Percentiles rank a stretch among this genome's conserved stretches.
Evolutionary conservation across 2,329 filamentous ascomycete species (phyloP).

Genomic region (Tolypocladium cylindrosporum): DNA sequence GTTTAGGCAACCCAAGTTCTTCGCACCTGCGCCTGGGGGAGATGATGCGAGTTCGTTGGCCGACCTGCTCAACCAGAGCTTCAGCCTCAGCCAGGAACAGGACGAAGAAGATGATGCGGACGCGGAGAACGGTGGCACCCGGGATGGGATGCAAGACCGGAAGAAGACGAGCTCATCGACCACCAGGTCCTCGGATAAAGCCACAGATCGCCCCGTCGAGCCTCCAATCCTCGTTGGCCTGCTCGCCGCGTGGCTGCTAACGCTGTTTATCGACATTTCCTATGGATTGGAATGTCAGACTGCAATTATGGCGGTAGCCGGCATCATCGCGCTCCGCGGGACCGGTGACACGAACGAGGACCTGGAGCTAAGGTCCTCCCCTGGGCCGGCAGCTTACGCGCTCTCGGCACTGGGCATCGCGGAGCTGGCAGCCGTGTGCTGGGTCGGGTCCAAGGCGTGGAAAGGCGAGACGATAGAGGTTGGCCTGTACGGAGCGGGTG

Average conservation of each 20-base stretch:
- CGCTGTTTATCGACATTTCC: constrained; percentile 9
- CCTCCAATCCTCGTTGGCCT: constrained; percentile 11
- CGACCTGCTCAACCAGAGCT: constrained; percentile 33
- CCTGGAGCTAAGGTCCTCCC: constrained; percentile 5
- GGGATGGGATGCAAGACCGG: background rate
- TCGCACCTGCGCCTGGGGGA: constrained; percentile 39
- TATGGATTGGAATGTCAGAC: constrained; percentile 17
- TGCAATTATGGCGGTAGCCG: constrained; percentile 14
- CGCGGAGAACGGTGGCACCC: background rate
- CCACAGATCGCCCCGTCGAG: constrained; percentile 1
- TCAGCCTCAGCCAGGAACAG: constrained; percentile 26
- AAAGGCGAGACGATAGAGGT: constrained; percentile 10
- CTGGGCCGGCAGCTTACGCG: constrained; percentile 11
- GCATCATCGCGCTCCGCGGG: constrained; percentile 17
- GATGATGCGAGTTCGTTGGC: constrained; percentile 32
- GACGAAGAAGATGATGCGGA: constrained; percentile 7
- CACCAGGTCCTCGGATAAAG: too few relatives aligned
- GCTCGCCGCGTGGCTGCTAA: constrained; percentile 16
- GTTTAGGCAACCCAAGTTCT: constrained; percentile 53
- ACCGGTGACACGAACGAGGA: constrained; percentile 15
- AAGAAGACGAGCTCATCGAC: background rate
- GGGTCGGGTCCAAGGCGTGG: constrained; percentile 22
- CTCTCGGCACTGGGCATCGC: constrained; percentile 18
- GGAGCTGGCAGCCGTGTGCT: constrained; percentile 22
- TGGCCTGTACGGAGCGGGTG: constrained; percentile 15